Percentiles rank a stretch among this genome's conserved stretches.
Evolutionary conservation across 768 basidiomycete species (phyloP).

Genomic region (Chalciporus piperatus): DNA sequence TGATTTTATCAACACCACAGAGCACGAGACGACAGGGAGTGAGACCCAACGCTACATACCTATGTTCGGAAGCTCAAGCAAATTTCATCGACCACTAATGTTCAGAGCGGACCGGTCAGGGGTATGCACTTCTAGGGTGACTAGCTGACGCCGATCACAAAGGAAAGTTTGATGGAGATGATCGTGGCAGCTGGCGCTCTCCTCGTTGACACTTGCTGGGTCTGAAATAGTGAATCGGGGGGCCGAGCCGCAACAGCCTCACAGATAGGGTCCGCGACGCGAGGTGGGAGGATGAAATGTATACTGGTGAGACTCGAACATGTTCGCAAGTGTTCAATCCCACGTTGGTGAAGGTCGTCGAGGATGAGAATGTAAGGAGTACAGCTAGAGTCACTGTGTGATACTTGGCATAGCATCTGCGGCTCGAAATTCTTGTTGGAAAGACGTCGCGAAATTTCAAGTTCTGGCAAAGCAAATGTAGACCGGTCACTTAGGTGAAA

Average conservation of each 20-base stretch:
- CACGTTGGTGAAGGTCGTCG: not conserved
- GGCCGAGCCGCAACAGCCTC: not conserved
- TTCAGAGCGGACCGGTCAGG: not conserved
- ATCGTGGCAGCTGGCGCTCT: constrained; percentile 27
- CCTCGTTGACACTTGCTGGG: constrained; percentile 6
- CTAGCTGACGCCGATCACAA: constrained; percentile 22
- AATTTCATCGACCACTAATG: not conserved
- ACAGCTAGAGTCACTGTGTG: no score
- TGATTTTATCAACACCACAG: no score
- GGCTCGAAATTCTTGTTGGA: not conserved
- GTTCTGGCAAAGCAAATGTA: no score
- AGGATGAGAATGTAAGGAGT: no score
- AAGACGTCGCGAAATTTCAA: constrained; percentile 10
- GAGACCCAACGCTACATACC: not conserved
- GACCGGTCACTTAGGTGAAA: constrained; percentile 15
- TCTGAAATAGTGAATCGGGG: not conserved
- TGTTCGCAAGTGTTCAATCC: not conserved
- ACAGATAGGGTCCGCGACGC: not conserved
- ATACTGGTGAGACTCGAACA: constrained; percentile 1
- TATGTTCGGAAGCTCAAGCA: not conserved
- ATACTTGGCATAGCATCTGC: no score
- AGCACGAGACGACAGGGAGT: no score
- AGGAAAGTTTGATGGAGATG: constrained; percentile 11
- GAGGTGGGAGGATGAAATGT: not conserved
- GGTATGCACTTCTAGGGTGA: constrained; percentile 7